Evolutionary conservation across 179 eudicot genomes (phyloP).

Genomic region (Gypsophila paniculata): DNA sequence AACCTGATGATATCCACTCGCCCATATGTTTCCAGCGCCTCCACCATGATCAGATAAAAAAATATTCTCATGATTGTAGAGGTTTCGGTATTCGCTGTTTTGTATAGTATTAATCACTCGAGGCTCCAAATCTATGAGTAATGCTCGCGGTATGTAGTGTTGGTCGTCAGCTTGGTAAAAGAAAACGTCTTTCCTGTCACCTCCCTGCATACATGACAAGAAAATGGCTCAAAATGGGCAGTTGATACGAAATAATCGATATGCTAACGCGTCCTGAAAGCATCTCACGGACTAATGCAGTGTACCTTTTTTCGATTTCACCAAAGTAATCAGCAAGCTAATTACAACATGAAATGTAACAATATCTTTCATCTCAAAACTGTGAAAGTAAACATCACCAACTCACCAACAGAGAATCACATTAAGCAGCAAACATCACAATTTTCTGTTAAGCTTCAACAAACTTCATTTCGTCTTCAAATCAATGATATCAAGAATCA

Average conservation of each 20-base stretch:
- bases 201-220: constrained; percentile 63
- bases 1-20: constrained; percentile 98
- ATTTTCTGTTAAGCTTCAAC: too few species aligned
- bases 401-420: too few species aligned
- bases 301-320: neutral
- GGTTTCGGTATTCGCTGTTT: constrained; percentile 86
- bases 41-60: constrained; percentile 92
- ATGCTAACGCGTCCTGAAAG: neutral
- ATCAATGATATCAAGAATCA: too few species aligned
- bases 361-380: neutral
- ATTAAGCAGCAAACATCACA: too few species aligned
- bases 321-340: neutral
- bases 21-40: constrained; percentile 99
- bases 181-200: constrained; percentile 95
- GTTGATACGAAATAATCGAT: neutral
- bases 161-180: constrained; percentile 99
- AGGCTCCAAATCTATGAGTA: constrained; percentile 96
- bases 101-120: constrained; percentile 92
- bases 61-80: constrained; percentile 85
- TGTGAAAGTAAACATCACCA: neutral
- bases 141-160: constrained; percentile 90
- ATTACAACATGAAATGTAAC: too few species aligned
- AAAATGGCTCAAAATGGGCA: neutral
- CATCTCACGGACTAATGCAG: neutral
- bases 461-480: too few species aligned